phyloP scores from a whole-genome alignment of 768 basidiomycete species.

The Tulasnella calospora region DNA sequence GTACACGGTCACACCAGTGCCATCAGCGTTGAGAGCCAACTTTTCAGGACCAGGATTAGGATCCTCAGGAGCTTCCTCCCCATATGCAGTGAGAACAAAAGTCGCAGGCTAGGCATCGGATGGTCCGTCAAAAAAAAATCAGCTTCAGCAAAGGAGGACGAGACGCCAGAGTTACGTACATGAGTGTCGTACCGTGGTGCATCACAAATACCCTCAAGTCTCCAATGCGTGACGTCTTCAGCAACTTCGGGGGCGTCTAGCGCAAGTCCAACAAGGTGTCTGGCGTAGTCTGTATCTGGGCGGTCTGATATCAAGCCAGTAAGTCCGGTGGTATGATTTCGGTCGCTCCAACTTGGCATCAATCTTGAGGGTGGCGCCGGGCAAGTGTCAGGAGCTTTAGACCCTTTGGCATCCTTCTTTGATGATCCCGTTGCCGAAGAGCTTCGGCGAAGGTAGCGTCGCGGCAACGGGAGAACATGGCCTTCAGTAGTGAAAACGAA shows the following conservation, averaged over 20 bases:
- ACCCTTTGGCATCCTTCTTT: constrained; percentile 56
- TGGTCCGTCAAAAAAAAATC: background rate
- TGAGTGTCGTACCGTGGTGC: background rate
- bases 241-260: constrained; percentile 34
- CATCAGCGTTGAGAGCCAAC: constrained; percentile 51
- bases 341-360: background rate
- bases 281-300: constrained; percentile 51
- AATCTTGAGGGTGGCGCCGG: background rate
- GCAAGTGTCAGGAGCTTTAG: background rate
- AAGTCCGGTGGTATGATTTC: constrained; percentile 46
- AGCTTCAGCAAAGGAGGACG: background rate
- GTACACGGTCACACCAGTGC: constrained; percentile 61
- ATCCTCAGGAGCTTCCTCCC: constrained; percentile 57
- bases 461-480: constrained; percentile 69
- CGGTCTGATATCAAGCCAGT: constrained; percentile 35
- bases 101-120: constrained; percentile 61
- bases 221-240: constrained; percentile 33
- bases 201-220: background rate
- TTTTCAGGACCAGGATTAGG: constrained; percentile 62
- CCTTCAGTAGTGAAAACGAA: constrained; percentile 95
- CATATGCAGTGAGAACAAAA: constrained; percentile 66
- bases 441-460: constrained; percentile 41
- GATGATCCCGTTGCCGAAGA: constrained; percentile 49
- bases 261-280: background rate
- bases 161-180: constrained; percentile 14